phyloP scores from a whole-genome alignment of 2,329 filamentous ascomycete genomes.

The Hymenoscyphus repandus region DNA sequence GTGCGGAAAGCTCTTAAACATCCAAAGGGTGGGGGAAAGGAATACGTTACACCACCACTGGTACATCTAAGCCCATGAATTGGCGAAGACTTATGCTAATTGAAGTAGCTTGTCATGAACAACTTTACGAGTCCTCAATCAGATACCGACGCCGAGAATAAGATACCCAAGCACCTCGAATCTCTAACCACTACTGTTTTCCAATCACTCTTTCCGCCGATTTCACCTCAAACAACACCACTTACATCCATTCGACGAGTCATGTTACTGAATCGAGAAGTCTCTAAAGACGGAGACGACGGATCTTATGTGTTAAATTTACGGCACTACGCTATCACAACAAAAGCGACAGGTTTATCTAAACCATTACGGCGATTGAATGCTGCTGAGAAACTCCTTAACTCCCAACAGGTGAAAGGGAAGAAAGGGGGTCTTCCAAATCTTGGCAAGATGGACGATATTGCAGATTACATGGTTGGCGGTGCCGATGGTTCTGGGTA shows the following conservation, averaged over 20 bases:
- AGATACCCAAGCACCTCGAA: slow-evolving; percentile 91
- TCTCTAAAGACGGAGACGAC: slow-evolving; percentile 42
- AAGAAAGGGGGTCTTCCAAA: slow-evolving; percentile 76
- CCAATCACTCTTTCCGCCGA: slow-evolving; percentile 91
- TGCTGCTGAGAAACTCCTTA: slow-evolving; percentile 72
- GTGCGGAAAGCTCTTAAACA: slow-evolving; percentile 78
- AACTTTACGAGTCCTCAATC: slow-evolving; percentile 71
- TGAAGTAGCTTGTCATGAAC: slow-evolving; percentile 82
- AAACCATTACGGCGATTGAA: slow-evolving; percentile 79
- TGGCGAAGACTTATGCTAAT: slow-evolving; percentile 26
- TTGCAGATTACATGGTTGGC: slow-evolving; percentile 90
- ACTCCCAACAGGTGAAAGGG: slow-evolving; percentile 45
- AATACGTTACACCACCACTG: slow-evolving; percentile 79
- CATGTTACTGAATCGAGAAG: slow-evolving; percentile 81
- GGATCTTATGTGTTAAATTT: slow-evolving; percentile 79
- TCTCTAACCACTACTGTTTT: slow-evolving; percentile 89
- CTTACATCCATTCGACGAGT: slow-evolving; percentile 90
- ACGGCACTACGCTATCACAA: slow-evolving; percentile 92
- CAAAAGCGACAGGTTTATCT: slow-evolving; percentile 77
- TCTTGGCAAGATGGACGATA: slow-evolving; percentile 83
- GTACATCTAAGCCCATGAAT: slow-evolving; percentile 38
- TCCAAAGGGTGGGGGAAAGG: slow-evolving; percentile 75
- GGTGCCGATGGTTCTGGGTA: slow-evolving; percentile 74
- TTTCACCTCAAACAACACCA: slow-evolving; percentile 85
- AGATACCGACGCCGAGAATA: slow-evolving; percentile 51